These are phyloP conservation scores for Parietaria judaica DNA, from an alignment of 306 rosid species.

Conservation along the genomic window DNA sequence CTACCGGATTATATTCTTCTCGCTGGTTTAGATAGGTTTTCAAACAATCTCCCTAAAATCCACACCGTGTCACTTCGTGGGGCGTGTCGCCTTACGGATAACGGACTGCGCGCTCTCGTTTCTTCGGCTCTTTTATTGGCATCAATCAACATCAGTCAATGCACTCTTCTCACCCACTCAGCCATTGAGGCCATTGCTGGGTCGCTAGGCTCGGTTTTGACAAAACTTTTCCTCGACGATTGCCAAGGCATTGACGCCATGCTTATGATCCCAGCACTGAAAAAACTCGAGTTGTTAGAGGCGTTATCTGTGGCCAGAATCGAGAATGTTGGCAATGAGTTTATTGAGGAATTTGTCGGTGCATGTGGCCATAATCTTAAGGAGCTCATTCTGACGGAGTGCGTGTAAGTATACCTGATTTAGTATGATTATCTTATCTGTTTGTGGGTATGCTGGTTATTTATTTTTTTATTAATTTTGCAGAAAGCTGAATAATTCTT, in stretches of 20 bases:
- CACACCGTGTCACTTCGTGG: conserved; percentile 61
- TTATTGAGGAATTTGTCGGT: conserved; percentile 35
- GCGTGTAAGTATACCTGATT: conserved; percentile 49
- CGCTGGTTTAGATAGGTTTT: conserved; percentile 37
- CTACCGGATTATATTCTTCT: conserved; percentile 43
- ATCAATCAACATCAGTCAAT: conserved; percentile 78
- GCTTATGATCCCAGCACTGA: conserved; percentile 40
- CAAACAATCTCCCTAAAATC: conserved; percentile 42
- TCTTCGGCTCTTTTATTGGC: conserved; percentile 57
- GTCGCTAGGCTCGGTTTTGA: conserved; percentile 53
- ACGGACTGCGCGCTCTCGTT: conserved; percentile 47
- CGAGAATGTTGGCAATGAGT: conserved; percentile 38
- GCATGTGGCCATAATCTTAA: conserved; percentile 50
- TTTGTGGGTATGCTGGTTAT: conserved; percentile 14
- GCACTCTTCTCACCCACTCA: conserved; percentile 63
- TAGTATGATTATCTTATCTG: neutral
- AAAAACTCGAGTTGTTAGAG: conserved; percentile 50
- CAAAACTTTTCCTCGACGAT: conserved; percentile 66
- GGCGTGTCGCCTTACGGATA: conserved; percentile 73
- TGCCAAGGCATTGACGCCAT: conserved; percentile 46
- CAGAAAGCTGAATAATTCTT: conserved; percentile 72
- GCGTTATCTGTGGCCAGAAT: conserved; percentile 64
- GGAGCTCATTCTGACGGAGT: conserved; percentile 66
- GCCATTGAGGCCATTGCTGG: conserved; percentile 42
- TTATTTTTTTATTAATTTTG: conserved; percentile 15